Evolutionary conservation across 2,329 filamentous ascomycete species (phyloP).

Genomic region (Cladosporium sp.): DNA sequence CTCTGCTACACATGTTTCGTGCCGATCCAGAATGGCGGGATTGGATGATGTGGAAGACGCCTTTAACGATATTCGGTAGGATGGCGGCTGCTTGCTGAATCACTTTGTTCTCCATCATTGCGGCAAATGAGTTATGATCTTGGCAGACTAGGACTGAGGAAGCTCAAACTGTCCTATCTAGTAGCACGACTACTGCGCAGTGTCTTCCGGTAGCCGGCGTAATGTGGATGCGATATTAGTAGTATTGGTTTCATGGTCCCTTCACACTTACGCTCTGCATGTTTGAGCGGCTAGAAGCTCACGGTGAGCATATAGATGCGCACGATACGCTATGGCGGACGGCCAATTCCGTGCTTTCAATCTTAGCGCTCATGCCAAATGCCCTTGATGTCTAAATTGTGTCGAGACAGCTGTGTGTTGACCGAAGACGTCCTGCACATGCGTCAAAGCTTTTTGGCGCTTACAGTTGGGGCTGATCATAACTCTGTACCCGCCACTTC

Average conservation of each 20-base stretch:
- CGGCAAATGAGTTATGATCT: slow-evolving; percentile 8
- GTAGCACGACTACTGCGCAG: slow-evolving; percentile 9
- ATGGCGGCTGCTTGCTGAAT: background rate
- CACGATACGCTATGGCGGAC: background rate
- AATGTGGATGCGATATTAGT: background rate
- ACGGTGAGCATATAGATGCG: too few species aligned
- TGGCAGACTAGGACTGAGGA: slow-evolving; percentile 9
- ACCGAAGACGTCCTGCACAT: slow-evolving; percentile 9
- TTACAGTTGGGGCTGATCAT: too few species aligned
- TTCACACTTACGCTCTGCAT: background rate
- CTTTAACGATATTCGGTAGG: background rate
- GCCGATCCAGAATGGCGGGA: background rate
- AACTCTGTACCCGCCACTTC: too few species aligned
- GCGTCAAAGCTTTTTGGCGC: background rate
- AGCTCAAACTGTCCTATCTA: slow-evolving; percentile 10
- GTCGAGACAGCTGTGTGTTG: slow-evolving; percentile 2
- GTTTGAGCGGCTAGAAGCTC: background rate
- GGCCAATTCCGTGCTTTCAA: background rate
- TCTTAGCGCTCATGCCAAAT: background rate
- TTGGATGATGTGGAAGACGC: background rate
- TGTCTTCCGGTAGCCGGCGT: slow-evolving; percentile 8
- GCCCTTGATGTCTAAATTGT: background rate
- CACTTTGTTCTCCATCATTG: background rate
- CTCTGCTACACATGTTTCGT: background rate
- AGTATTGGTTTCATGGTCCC: background rate